These are phyloP conservation scores for Raffaelea arxii DNA, from an alignment of 2,329 filamentous ascomycete species.

Conservation along the genomic window DNA sequence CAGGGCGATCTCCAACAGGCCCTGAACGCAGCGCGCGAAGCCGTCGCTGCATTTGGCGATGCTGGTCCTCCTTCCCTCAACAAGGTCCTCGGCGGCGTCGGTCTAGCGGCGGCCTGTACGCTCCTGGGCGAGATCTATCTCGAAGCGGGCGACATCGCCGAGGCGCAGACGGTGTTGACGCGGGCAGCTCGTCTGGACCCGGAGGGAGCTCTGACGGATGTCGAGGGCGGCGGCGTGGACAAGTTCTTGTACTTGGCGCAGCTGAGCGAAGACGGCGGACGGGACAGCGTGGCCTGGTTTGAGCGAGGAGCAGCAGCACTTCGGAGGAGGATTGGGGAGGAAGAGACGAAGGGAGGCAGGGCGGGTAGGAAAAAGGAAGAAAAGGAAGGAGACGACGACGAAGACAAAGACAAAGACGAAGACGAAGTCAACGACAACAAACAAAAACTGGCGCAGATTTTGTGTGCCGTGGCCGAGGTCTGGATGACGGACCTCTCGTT, in stretches of 20 bases:
- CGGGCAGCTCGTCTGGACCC: conserved; percentile 67
- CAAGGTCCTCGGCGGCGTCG: conserved; percentile 10
- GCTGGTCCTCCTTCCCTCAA: conserved; percentile 1
- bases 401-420: conserved; percentile 11
- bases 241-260: conserved; percentile 95
- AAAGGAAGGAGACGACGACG: neutral
- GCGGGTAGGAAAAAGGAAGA: conserved; percentile 8
- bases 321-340: conserved; percentile 39
- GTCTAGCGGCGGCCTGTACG: conserved; percentile 53
- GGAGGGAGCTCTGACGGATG: conserved; percentile 60
- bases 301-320: conserved; percentile 63
- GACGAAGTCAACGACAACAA: conserved; percentile 50
- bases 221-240: conserved; percentile 72
- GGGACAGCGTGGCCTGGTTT: conserved; percentile 58
- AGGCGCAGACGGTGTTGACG: conserved; percentile 62
- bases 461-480: conserved; percentile 90
- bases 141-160: conserved; percentile 71
- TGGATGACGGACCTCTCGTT: conserved; percentile 98
- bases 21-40: conserved; percentile 24
- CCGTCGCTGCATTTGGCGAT: conserved; percentile 28
- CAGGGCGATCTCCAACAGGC: conserved; percentile 22
- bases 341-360: conserved; percentile 20
- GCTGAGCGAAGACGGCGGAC: conserved; percentile 62
- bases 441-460: conserved; percentile 74
- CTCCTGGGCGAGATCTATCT: conserved; percentile 74